Percentiles rank a stretch among this genome's conserved stretches.
These are phyloP conservation scores for Lasiosphaeria miniovina DNA, from an alignment of 495 filamentous ascomycete species.

Conservation along the genomic window DNA sequence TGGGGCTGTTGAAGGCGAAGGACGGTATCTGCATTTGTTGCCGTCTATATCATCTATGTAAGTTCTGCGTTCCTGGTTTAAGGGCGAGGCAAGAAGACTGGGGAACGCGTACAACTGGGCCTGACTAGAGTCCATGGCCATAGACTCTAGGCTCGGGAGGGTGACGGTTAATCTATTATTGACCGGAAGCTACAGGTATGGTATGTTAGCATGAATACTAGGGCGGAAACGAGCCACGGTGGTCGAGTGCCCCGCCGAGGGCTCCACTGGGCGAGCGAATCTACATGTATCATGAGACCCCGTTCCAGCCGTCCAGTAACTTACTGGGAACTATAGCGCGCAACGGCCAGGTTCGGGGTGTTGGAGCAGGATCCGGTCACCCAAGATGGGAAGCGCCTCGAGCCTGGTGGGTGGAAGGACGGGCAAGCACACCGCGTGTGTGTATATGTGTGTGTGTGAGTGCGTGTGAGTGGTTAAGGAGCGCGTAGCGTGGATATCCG, in stretches of 20 bases:
- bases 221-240: constrained; percentile 21
- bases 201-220: constrained; percentile 37
- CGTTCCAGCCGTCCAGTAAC: constrained; percentile 29
- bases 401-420: constrained; percentile 1
- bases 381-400: constrained; percentile 6
- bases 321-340: constrained; percentile 38
- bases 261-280: constrained; percentile 21
- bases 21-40: constrained; percentile 43
- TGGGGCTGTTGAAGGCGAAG: constrained; percentile 38
- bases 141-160: constrained; percentile 24
- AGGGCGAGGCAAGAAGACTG: constrained; percentile 7
- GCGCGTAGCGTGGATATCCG: constrained; percentile 23
- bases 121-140: constrained; percentile 42
- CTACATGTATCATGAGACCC: constrained; percentile 27
- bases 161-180: constrained; percentile 36
- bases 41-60: constrained; percentile 34
- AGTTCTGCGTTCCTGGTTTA: constrained; percentile 29
- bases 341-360: constrained; percentile 27
- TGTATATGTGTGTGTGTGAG: not conserved
- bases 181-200: constrained; percentile 28
- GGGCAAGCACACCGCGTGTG: constrained; percentile 2
- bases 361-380: constrained; percentile 13
- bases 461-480: constrained; percentile 12
- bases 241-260: constrained; percentile 21
- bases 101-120: constrained; percentile 39